Base-by-base conservation (phyloP, 2,329 filamentous ascomycete genomes). In the Byssothecium circinans region DNA sequence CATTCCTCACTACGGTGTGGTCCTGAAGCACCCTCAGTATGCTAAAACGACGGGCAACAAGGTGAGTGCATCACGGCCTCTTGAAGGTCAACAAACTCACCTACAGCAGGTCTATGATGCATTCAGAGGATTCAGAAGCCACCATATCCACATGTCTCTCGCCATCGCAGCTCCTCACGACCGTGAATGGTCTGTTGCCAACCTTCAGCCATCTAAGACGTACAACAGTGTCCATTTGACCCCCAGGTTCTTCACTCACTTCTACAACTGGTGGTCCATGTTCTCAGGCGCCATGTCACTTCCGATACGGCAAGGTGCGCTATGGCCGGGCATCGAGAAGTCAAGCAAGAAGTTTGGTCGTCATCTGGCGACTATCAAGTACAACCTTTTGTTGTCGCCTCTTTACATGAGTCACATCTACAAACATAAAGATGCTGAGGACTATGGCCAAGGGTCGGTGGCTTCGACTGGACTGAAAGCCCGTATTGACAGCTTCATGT, bases 291-390 rank as follows among this genome's bases (percentile, higher is more conserved):
- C 92, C 8, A 91, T 97, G 85, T 95, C 92, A 10, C 78, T 99
- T 22, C 95, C 94, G 10, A 87, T 99, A 47, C 89, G 94, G 1
- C 95, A 99, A 74, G 94, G 94, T 14, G 81, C 82, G 38, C 79
- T 99, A 2, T 99, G 91, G 85, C 92, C 91, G 5, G 91, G 90
- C 0, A 82, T 91, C 19, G 94, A 96, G 60, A 96, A 96, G 77
- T 94, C 90, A 37, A 96, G 90, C 78, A 99, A 99, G 75, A 99
- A 99, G 69, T 99, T 99, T 68, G 92, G 92, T 12, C 84, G 94
- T 41, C 95, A 99, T 72, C 77, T 99, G 52, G 92, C 91, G n/a
- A 99, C 95, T 8, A 91, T 99, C 77, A 99, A 99, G 76, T 97
- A 97, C 75, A 96, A 92, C 53, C 75, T 99, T 18, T 80, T 97